Evolutionary conservation across 1,284 basidiomycete species (phyloP), one percentile per base, ranked within the genome.

Genomic region (Paramarasmius palmivorus): DNA sequence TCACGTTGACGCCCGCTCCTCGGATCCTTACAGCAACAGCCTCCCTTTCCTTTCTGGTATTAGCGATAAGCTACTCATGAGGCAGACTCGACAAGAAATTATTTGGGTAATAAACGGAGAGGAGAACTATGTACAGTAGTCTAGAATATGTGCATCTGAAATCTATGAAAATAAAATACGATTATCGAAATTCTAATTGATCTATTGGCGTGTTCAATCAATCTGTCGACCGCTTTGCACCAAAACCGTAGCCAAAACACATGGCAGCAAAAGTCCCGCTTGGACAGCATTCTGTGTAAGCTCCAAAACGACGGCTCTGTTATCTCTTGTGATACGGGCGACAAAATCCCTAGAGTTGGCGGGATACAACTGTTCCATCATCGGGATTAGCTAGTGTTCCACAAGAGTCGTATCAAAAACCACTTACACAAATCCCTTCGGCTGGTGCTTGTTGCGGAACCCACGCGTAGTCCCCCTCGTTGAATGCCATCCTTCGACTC

Each of bases 161-260:
- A n/a, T n/a, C n/a, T n/a, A n/a, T n/a, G n/a, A n/a, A n/a, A n/a
- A n/a, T n/a, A n/a, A n/a, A n/a, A n/a, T n/a, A n/a, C n/a, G n/a
- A n/a, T n/a, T n/a, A n/a, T n/a, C n/a, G n/a, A n/a, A n/a, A n/a
- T n/a, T n/a, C n/a, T n/a, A n/a, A n/a, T n/a, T n/a, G n/a, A n/a
- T n/a, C n/a, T n/a, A n/a, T n/a, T n/a, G n/a, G n/a, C 71, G 7
- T 73, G 29, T 32, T 32, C 12, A 32, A 14, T 44, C 20, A 29
- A 29, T 68, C 29, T 19, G 56, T 39, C 53, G 61, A 35, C 72
- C 71, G 8, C 55, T 64, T 40, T 67, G 68, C 45, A 72, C 53
- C 35, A 72, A 60, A 3, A 64, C 20, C 8, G 66, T 65, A 0
- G 68, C 68, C 17, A 70, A 46, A 6, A 71, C 40, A 29, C 58